A percentile compares a stretch with the other conserved stretches of the same genome.
phyloP scores from a whole-genome alignment of 2,329 filamentous ascomycete species.

The Conoideocrella luteorostrata region DNA sequence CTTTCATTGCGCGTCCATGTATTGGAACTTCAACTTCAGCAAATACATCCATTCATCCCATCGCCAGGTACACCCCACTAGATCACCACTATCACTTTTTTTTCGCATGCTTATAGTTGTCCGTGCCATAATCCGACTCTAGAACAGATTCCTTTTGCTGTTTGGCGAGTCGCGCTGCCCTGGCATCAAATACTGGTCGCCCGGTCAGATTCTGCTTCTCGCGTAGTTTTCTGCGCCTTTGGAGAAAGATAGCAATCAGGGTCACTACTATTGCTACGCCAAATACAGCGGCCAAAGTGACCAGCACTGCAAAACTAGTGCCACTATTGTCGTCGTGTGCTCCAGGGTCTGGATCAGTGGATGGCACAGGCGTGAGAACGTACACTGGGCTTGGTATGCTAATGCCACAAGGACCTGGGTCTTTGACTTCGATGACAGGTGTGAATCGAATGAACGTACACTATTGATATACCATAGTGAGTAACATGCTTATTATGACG shows the following conservation, averaged over 20 bases:
- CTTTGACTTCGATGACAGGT: background rate
- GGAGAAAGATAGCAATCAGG: background rate
- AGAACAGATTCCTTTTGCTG: background rate
- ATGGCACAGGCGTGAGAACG: no score
- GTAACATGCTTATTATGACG: no score
- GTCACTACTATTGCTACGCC: background rate
- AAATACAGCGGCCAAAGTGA: background rate
- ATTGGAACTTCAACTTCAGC: no score
- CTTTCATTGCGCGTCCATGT: no score
- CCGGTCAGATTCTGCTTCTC: background rate
- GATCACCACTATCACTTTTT: background rate
- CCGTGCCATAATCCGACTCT: background rate
- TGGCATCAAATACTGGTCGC: background rate
- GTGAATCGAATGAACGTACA: background rate
- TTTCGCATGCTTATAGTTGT: background rate
- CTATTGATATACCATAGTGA: background rate
- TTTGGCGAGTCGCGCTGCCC: background rate
- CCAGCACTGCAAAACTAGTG: background rate
- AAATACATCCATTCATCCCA: no score
- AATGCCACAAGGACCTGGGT: background rate
- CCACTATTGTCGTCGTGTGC: no score
- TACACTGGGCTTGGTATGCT: background rate
- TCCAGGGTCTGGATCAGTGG: no score
- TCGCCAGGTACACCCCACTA: no score
- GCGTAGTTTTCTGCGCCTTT: background rate